phyloP scores from a whole-genome alignment of 2,329 filamentous ascomycete genomes.

The Emericellopsis cladophorae region DNA sequence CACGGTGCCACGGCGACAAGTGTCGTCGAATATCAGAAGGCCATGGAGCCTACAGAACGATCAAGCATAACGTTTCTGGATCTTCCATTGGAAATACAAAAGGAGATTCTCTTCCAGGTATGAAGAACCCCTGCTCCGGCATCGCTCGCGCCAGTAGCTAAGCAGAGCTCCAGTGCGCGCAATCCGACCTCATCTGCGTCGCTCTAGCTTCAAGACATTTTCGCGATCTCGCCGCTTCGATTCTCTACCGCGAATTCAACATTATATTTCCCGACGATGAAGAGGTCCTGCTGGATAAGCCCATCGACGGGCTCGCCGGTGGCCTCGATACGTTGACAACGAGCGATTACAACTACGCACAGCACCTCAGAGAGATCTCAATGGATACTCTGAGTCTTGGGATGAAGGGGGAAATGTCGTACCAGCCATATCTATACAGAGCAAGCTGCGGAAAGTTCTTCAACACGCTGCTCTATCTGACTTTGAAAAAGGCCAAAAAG shows the following conservation, averaged over 20 bases:
- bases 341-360: conserved; percentile 51
- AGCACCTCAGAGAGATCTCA: conserved; percentile 40
- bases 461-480: conserved; percentile 45
- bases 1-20: conserved; percentile 21
- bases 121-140: conserved; percentile 8
- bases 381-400: conserved; percentile 43
- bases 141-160: background rate
- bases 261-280: conserved; percentile 51
- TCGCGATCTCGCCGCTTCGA: conserved; percentile 41
- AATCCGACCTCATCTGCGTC: conserved; percentile 41
- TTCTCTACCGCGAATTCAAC: conserved; percentile 46
- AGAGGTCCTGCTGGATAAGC: conserved; percentile 33
- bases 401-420: conserved; percentile 37
- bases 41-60: conserved; percentile 6
- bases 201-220: conserved; percentile 46
- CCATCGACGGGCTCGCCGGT: conserved; percentile 43
- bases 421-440: conserved; percentile 40
- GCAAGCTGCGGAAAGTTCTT: conserved; percentile 50
- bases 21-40: conserved; percentile 16
- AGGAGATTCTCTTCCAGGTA: conserved; percentile 34
- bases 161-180: conserved; percentile 26
- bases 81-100: conserved; percentile 34
- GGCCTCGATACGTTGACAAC: conserved; percentile 49
- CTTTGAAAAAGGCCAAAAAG: conserved; percentile 24
- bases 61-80: conserved; percentile 21